Evolutionary conservation across 2,329 filamentous ascomycete species (phyloP).

Genomic region (Xylariaceae sp.): DNA sequence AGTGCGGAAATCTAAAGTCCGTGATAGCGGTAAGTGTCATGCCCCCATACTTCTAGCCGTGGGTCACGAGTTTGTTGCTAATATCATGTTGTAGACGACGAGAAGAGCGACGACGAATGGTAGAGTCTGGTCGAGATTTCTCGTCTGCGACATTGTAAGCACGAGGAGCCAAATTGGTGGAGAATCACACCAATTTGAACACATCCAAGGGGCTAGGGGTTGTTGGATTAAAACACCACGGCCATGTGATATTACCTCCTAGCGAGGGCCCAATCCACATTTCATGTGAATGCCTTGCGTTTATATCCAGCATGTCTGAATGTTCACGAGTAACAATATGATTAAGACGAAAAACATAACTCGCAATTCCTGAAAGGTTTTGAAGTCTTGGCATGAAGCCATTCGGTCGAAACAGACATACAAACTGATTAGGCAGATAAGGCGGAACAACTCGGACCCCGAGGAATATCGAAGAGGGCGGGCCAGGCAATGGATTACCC

Average conservation of each 20-base stretch:
- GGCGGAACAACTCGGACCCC: background rate
- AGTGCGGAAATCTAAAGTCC: slow-evolving; percentile 89
- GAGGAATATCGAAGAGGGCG: background rate
- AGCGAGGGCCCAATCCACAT: background rate
- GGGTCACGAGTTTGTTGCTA: slow-evolving; percentile 4
- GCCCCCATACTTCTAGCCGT: background rate
- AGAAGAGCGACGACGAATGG: slow-evolving; percentile 74
- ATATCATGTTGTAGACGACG: slow-evolving; percentile 57
- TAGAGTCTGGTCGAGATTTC: slow-evolving; percentile 34
- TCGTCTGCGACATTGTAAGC: slow-evolving; percentile 16
- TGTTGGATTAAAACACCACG: background rate
- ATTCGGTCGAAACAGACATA: background rate
- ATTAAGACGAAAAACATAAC: background rate
- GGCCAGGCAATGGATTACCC: background rate
- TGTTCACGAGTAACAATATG: background rate
- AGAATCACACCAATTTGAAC: slow-evolving; percentile 11
- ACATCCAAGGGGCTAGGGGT: background rate
- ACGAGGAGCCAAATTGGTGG: slow-evolving; percentile 19
- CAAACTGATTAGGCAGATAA: background rate
- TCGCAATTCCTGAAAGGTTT: background rate
- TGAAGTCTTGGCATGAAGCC: background rate
- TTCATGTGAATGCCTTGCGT: background rate
- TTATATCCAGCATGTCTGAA: background rate
- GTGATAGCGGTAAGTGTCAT: slow-evolving; percentile 77
- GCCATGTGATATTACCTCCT: background rate